Conservation (phyloP, 768 basidiomycete species). For the Termitomyces sp. region DNA sequence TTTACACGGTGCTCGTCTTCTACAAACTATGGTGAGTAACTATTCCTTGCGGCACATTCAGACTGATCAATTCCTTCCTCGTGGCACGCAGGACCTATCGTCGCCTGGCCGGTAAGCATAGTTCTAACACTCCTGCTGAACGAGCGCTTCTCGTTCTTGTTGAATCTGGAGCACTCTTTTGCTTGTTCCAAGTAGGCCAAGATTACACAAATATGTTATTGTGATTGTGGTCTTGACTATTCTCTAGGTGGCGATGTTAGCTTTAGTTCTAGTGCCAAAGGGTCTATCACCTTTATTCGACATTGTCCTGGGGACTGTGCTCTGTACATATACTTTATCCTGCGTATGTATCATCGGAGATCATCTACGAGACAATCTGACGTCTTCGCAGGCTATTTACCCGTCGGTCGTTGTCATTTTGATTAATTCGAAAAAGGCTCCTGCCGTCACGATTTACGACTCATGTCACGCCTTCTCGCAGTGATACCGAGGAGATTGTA, state of each 20-base stretch:
- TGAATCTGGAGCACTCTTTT: constrained; percentile 1
- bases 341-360: neutral
- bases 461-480: neutral
- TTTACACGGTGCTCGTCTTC: neutral
- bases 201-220: neutral
- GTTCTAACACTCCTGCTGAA: neutral
- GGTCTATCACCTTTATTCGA: neutral
- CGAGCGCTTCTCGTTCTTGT: neutral
- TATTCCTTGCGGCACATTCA: neutral
- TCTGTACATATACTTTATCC: constrained; percentile 10
- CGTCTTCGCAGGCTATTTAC: constrained; percentile 1
- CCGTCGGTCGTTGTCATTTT: constrained; percentile 1
- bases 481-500: neutral
- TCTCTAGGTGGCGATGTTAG: constrained; percentile 2
- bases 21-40: neutral
- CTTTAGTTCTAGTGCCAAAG: neutral
- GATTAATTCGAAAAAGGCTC: neutral
- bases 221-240: neutral
- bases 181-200: neutral
- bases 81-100: neutral
- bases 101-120: neutral
- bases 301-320: neutral
- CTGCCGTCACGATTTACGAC: too few species aligned
- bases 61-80: neutral
- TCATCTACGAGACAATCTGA: neutral